A percentile compares a stretch with the other conserved stretches of the same genome.
Evolutionary conservation across 441 rosid genomes (phyloP).

Genomic region (Macaranga tanarius): DNA sequence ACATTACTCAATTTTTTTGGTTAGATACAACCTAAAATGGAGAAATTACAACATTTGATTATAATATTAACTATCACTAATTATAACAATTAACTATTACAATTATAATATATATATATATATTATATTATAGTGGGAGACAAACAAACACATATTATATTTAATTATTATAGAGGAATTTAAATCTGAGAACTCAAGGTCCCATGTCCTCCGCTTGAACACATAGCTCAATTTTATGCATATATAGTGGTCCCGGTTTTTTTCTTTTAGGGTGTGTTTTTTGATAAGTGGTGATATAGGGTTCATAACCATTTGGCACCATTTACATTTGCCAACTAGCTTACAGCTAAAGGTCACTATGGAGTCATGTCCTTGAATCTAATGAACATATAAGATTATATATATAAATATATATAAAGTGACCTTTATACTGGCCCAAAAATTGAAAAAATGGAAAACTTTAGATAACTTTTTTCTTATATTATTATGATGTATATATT

Average conservation of each 20-base stretch:
- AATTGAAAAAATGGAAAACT: background rate
- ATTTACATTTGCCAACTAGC: constrained; percentile 24
- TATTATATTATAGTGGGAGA: too few species aligned
- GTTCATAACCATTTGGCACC: constrained; percentile 8
- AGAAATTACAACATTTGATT: too few species aligned
- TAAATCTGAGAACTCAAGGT: too few species aligned
- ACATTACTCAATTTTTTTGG: background rate
- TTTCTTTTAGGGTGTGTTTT: background rate
- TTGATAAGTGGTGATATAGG: background rate
- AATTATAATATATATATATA: too few species aligned
- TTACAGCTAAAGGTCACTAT: constrained; percentile 32
- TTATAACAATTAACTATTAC: too few species aligned
- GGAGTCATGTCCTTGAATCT: background rate
- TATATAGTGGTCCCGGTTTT: background rate
- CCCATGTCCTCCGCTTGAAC: too few species aligned
- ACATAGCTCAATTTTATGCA: background rate
- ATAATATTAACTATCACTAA: too few species aligned
- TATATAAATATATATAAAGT: background rate
- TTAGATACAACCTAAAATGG: too few species aligned
- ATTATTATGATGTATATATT: background rate
- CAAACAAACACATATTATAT: too few species aligned
- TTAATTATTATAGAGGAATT: too few species aligned
- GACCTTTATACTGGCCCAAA: background rate
- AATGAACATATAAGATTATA: background rate
- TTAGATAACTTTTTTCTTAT: background rate